A percentile compares a stretch with the other conserved stretches of the same genome.
phyloP scores from a whole-genome alignment of 306 rosid species.

The Casuarina cunninghamiana region DNA sequence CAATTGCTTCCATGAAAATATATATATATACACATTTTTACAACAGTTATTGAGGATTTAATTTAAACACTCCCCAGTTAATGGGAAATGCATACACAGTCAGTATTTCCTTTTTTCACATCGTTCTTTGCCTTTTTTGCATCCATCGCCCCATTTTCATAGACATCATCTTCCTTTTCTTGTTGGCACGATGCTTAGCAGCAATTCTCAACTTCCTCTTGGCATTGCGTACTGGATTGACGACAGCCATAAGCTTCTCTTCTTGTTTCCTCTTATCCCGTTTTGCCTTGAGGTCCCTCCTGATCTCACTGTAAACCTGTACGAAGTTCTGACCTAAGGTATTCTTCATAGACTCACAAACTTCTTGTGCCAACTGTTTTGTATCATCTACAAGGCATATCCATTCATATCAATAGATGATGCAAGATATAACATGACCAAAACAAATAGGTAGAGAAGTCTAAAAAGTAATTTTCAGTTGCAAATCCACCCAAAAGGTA shows the following conservation, averaged over 20 bases:
- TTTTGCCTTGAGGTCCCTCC: slow-evolving; percentile 60
- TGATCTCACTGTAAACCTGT: slow-evolving; percentile 51
- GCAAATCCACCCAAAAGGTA: neutral
- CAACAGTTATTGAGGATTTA: neutral
- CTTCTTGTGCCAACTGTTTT: slow-evolving; percentile 63
- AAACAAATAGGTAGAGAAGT: neutral
- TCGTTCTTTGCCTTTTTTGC: neutral
- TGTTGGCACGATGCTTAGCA: slow-evolving; percentile 74
- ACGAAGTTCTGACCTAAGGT: slow-evolving; percentile 58
- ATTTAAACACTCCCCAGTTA: neutral
- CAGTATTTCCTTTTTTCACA: neutral
- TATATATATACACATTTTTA: neutral
- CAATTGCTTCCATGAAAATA: neutral
- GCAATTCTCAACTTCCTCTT: slow-evolving; percentile 69
- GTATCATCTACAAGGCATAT: slow-evolving; percentile 48
- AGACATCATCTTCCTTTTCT: slow-evolving; percentile 68
- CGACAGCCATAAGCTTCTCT: slow-evolving; percentile 84
- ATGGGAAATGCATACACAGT: neutral
- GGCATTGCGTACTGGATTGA: slow-evolving; percentile 73
- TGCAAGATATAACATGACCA: neutral
- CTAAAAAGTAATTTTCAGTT: neutral
- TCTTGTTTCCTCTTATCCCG: slow-evolving; percentile 79
- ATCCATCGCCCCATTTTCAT: slow-evolving; percentile 61
- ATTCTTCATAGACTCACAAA: slow-evolving; percentile 42
- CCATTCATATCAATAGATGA: neutral